Conservation (phyloP, 208 protist species). For the Leishmania turanica region DNA sequence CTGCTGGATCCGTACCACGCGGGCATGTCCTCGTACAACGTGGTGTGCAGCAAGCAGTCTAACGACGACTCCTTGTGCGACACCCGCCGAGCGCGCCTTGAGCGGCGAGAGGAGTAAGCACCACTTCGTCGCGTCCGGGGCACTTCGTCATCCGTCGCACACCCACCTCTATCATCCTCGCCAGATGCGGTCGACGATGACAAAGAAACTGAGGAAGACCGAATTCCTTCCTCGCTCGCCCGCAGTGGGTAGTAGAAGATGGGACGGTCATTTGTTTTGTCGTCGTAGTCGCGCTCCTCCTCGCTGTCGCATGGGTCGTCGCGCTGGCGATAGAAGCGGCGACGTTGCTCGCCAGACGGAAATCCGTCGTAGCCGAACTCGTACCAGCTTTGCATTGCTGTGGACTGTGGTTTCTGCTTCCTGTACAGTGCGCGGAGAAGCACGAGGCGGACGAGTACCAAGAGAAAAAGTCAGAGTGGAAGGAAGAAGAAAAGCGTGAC, state of each 20-base stretch:
- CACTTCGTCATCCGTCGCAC: background rate
- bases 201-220: conserved; percentile 11
- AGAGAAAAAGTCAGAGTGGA: background rate
- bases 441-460: conserved; percentile 5
- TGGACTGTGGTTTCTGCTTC: background rate
- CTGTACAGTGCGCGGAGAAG: background rate
- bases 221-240: conserved; percentile 41
- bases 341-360: conserved; percentile 68
- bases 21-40: conserved; percentile 38
- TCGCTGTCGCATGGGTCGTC: conserved; percentile 87
- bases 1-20: conserved; percentile 44
- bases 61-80: conserved; percentile 13
- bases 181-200: background rate
- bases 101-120: conserved; percentile 7
- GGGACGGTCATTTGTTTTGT: conserved; percentile 65
- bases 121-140: background rate
- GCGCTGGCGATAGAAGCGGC: conserved; percentile 84
- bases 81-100: background rate
- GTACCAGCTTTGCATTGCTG: conserved; percentile 77
- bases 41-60: conserved; percentile 42
- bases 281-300: conserved; percentile 77
- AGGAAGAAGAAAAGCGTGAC: background rate
- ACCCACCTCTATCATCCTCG: conserved; percentile 9
- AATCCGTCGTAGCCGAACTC: conserved; percentile 87
- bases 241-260: conserved; percentile 71